Evolutionary conservation across 2,329 filamentous ascomycete species (phyloP).

Genomic region (Fusarium phyllophilum): DNA sequence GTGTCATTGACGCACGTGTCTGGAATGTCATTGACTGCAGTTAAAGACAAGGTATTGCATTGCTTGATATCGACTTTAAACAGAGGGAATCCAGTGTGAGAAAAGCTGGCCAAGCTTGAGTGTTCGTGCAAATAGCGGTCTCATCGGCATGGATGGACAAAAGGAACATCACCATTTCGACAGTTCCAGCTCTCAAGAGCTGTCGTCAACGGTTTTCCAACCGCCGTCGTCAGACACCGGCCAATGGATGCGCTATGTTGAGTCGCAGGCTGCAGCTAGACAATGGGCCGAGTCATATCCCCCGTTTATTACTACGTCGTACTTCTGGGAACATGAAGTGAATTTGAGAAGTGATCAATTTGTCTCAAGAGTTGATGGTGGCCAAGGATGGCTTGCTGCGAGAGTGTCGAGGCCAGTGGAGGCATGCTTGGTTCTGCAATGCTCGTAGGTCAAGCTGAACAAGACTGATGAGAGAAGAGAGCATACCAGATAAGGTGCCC

Average conservation of each 20-base stretch:
- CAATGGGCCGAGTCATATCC: conserved; percentile 14
- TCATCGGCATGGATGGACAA: background rate
- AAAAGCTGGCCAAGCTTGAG: background rate
- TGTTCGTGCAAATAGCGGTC: conserved; percentile 10
- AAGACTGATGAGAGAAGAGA: conserved; percentile 8
- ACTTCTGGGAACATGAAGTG: background rate
- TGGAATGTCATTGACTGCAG: background rate
- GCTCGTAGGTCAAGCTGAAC: conserved; percentile 3
- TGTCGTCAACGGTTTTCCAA: background rate
- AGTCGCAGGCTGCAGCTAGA: background rate
- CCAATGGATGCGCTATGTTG: background rate
- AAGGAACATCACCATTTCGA: background rate
- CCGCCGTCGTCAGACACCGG: conserved; percentile 13
- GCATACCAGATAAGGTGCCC: conserved; percentile 3
- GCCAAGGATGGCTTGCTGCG: background rate
- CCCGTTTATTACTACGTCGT: conserved; percentile 1
- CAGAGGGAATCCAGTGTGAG: background rate
- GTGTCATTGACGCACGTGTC: background rate
- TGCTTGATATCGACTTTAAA: background rate
- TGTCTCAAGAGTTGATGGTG: background rate
- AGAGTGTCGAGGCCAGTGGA: background rate
- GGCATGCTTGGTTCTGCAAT: conserved; percentile 7
- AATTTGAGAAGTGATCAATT: conserved; percentile 10
- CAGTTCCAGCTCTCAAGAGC: background rate
- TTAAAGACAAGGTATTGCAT: conserved; percentile 11